Conservation (phyloP, 345 rosid genomes). For the Mangifera indica region DNA sequence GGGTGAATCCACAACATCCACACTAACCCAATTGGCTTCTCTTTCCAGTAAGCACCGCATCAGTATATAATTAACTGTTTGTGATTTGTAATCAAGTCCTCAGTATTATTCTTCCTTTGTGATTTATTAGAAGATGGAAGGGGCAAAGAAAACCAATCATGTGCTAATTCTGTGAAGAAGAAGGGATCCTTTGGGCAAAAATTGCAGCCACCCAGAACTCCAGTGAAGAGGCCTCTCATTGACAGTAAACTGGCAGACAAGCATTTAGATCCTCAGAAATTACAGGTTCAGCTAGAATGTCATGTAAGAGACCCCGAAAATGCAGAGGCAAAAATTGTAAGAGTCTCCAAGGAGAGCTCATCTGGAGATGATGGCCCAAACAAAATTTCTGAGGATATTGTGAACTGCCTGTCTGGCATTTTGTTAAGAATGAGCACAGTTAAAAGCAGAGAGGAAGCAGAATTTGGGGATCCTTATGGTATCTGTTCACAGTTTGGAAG, state of each 20-base stretch:
- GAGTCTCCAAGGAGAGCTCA: conserved; percentile 25
- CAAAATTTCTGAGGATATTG: conserved; percentile 64
- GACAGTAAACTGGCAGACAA: conserved; percentile 40
- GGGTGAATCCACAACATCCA: conserved; percentile 24
- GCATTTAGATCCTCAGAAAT: conserved; percentile 40
- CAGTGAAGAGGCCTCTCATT: conserved; percentile 30
- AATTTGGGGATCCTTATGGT: conserved; percentile 54
- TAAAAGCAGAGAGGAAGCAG: conserved; percentile 34
- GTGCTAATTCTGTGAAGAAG: conserved; percentile 32
- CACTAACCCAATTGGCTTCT: conserved; percentile 25
- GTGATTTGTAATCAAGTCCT: background rate
- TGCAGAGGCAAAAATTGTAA: conserved; percentile 36
- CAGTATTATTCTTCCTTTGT: background rate
- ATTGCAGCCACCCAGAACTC: conserved; percentile 31
- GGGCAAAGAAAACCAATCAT: conserved; percentile 45
- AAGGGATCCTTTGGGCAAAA: conserved; percentile 29
- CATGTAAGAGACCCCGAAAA: conserved; percentile 31
- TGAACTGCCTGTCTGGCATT: conserved; percentile 62
- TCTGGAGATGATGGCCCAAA: conserved; percentile 43
- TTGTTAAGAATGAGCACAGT: conserved; percentile 55
- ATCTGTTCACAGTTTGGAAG: conserved; percentile 45
- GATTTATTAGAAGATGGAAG: conserved; percentile 31
- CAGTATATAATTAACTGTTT: background rate
- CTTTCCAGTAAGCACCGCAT: conserved; percentile 36
- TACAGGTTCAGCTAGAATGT: conserved; percentile 52